Evolutionary conservation across 169 alveolate genomes (phyloP).

Genomic region (Plasmodium malariae): DNA sequence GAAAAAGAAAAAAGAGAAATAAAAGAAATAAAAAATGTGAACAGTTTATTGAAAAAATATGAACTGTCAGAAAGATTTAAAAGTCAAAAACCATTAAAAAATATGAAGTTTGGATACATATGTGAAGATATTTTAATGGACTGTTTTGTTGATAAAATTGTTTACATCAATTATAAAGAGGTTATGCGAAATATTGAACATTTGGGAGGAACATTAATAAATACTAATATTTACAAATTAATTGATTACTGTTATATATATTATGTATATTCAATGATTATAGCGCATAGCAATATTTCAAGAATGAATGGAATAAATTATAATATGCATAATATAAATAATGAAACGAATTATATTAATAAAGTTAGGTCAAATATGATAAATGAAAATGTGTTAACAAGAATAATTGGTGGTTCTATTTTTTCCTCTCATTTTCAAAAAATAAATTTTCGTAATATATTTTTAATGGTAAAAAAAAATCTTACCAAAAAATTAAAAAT

Average conservation of each 20-base stretch:
- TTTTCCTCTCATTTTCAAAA: constrained; percentile 34
- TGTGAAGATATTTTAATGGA: constrained; percentile 15
- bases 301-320: constrained; percentile 68
- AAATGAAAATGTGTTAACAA: constrained; percentile 31
- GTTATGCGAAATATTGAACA: constrained; percentile 38
- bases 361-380: constrained; percentile 43
- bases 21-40: not conserved
- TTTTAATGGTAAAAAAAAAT: not conserved
- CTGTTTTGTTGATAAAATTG: constrained; percentile 30
- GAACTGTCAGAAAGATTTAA: constrained; percentile 13
- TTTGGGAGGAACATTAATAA: constrained; percentile 22
- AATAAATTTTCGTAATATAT: not conserved
- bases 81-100: constrained; percentile 20
- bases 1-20: not conserved
- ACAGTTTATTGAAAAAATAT: constrained; percentile 28
- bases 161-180: constrained; percentile 1
- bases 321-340: constrained; percentile 18
- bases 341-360: constrained; percentile 7
- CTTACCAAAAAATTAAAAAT: not conserved
- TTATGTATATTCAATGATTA: constrained; percentile 45
- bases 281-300: constrained; percentile 44
- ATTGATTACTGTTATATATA: constrained; percentile 53
- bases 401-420: constrained; percentile 61
- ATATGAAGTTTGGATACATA: constrained; percentile 42
- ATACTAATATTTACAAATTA: constrained; percentile 10